These are phyloP conservation scores for Fusarium abutilonis DNA, from an alignment of 2,329 filamentous ascomycete species.

Conservation along the genomic window DNA sequence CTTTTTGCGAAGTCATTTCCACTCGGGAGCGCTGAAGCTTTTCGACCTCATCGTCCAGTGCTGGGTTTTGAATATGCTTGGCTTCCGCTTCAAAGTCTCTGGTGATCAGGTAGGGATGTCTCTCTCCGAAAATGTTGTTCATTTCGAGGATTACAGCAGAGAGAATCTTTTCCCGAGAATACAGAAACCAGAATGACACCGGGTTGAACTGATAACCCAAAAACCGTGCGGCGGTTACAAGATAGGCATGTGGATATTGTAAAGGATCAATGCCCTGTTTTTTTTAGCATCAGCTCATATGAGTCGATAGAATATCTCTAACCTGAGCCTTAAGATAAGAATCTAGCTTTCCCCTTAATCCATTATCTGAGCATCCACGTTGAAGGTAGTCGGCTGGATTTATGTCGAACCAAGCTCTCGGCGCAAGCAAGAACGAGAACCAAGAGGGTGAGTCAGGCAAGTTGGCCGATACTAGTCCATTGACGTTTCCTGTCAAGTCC, in stretches of 20 bases:
- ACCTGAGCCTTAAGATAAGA: slow-evolving; percentile 68
- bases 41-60: neutral
- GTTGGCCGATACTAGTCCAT: slow-evolving; percentile 64
- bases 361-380: slow-evolving; percentile 61
- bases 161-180: slow-evolving; percentile 65
- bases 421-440: slow-evolving; percentile 47
- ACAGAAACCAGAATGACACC: slow-evolving; percentile 83
- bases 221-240: slow-evolving; percentile 76
- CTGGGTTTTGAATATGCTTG: slow-evolving; percentile 14
- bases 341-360: slow-evolving; percentile 71
- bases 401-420: slow-evolving; percentile 65
- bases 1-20: slow-evolving; percentile 69
- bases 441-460: slow-evolving; percentile 32
- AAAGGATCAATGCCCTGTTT: slow-evolving; percentile 65
- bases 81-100: slow-evolving; percentile 43
- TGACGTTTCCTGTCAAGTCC: slow-evolving; percentile 65
- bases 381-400: slow-evolving; percentile 69
- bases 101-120: slow-evolving; percentile 55
- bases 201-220: slow-evolving; percentile 79
- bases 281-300: slow-evolving; percentile 15
- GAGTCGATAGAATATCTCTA: slow-evolving; percentile 23
- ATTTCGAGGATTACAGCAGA: slow-evolving; percentile 76
- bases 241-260: slow-evolving; percentile 73
- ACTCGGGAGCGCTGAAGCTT: slow-evolving; percentile 47
- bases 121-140: slow-evolving; percentile 80